Evolutionary conservation across 192 early-diverging fungal genomes (phyloP).

Genomic region (Coemansia sp.): DNA sequence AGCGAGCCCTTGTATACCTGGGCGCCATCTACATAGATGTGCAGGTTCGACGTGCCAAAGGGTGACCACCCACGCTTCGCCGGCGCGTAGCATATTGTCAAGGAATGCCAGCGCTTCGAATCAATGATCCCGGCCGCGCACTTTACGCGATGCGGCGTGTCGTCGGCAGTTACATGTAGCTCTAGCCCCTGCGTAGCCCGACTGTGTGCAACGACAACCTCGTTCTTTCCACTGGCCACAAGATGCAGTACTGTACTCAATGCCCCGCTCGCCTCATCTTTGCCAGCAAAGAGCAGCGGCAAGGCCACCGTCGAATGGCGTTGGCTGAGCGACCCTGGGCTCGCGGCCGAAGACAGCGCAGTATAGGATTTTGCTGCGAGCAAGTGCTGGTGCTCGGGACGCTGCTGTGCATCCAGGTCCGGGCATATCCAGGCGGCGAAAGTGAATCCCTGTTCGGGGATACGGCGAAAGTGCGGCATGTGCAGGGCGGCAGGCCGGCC

Average conservation of each 20-base stretch:
- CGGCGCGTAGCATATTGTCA: slow-evolving; percentile 22
- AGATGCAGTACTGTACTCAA: slow-evolving; percentile 9
- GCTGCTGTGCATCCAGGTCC: neutral
- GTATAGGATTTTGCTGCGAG: slow-evolving; percentile 2
- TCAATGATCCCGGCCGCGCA: slow-evolving; percentile 15
- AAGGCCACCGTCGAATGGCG: neutral
- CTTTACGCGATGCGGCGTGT: slow-evolving; percentile 1
- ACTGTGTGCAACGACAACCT: slow-evolving; percentile 3
- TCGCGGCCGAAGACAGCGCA: slow-evolving; percentile 1
- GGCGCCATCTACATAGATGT: slow-evolving; percentile 19
- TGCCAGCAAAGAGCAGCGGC: neutral
- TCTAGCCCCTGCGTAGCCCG: slow-evolving; percentile 6
- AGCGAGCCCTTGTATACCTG: slow-evolving; percentile 18
- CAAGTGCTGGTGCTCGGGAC: slow-evolving; percentile 11
- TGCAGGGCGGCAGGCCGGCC: slow-evolving; percentile 2
- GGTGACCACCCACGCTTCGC: slow-evolving; percentile 41
- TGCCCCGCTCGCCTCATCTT: neutral
- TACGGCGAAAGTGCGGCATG: slow-evolving; percentile 12
- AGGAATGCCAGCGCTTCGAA: slow-evolving; percentile 15
- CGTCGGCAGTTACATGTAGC: slow-evolving; percentile 6
- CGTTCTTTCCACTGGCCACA: neutral
- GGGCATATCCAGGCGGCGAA: slow-evolving; percentile 24
- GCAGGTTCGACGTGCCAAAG: slow-evolving; percentile 31
- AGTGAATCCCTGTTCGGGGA: slow-evolving; percentile 30
- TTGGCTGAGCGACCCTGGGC: neutral